Conservation (phyloP, 768 basidiomycete species). For the Suillus sp. region DNA sequence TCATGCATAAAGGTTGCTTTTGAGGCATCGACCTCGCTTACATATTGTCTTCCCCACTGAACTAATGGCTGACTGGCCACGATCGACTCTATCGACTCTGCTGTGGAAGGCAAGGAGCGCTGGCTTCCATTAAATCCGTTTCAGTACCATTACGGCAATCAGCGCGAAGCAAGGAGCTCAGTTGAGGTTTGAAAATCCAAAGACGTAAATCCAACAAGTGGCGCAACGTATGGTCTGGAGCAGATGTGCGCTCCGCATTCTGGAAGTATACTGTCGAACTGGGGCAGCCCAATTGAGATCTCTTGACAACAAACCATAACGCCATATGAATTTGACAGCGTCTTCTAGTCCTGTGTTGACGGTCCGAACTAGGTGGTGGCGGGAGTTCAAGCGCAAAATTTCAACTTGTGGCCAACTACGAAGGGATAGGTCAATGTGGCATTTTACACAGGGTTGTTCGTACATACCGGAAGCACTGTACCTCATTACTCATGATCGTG, state of each 20-base stretch:
- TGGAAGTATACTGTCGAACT: not conserved
- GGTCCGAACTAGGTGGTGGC: not conserved
- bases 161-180: not conserved
- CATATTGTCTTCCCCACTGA: not conserved
- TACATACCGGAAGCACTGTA: not conserved
- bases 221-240: not conserved
- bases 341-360: not conserved
- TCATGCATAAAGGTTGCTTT: not conserved
- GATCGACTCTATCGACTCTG: no score
- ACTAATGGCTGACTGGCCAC: not conserved
- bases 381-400: not conserved
- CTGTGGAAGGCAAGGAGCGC: no score
- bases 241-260: not conserved
- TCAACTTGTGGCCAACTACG: not conserved
- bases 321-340: not conserved
- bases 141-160: not conserved
- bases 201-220: constrained; percentile 2
- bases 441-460: not conserved
- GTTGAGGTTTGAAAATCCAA: not conserved
- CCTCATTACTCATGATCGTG: not conserved
- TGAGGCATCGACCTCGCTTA: not conserved
- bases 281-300: not conserved
- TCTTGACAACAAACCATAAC: not conserved
- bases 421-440: not conserved
- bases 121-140: not conserved